Evolutionary conservation across 305 asterid genomes (phyloP).

Genomic region (Fraxinus floribunda): DNA sequence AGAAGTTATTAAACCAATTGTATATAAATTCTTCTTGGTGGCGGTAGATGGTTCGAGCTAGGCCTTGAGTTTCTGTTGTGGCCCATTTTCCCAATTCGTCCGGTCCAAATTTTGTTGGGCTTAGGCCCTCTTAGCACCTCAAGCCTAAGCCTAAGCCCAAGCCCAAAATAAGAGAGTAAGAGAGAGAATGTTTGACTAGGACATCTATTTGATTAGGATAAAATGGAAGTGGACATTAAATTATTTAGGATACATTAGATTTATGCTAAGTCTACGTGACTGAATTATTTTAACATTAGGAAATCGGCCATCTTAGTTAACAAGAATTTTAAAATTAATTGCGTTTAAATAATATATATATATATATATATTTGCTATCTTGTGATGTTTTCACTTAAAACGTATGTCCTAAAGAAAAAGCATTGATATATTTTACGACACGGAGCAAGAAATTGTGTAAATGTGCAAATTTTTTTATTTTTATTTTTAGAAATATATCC

Average conservation of each 20-base stretch:
- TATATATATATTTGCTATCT: neutral
- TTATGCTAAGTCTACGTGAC: neutral
- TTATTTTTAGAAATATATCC: neutral
- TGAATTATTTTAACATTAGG: neutral
- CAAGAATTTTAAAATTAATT: neutral
- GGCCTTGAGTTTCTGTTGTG: neutral
- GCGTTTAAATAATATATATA: neutral
- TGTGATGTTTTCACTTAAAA: constrained; percentile 4
- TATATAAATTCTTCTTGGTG: neutral
- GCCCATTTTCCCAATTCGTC: neutral
- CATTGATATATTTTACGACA: neutral
- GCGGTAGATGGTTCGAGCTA: neutral
- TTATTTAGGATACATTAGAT: neutral
- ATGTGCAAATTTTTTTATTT: neutral
- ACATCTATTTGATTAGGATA: neutral
- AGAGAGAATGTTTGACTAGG: neutral
- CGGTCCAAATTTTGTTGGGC: neutral
- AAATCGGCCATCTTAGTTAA: neutral
- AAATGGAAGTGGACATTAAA: neutral
- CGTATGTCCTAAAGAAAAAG: neutral
- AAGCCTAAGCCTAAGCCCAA: neutral
- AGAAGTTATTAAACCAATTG: neutral
- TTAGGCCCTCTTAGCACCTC: neutral
- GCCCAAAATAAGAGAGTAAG: neutral
- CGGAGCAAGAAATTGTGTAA: neutral